These are phyloP conservation scores for Exophiala alcalophila DNA, from an alignment of 2,329 filamentous ascomycete genomes.

Conservation along the genomic window DNA sequence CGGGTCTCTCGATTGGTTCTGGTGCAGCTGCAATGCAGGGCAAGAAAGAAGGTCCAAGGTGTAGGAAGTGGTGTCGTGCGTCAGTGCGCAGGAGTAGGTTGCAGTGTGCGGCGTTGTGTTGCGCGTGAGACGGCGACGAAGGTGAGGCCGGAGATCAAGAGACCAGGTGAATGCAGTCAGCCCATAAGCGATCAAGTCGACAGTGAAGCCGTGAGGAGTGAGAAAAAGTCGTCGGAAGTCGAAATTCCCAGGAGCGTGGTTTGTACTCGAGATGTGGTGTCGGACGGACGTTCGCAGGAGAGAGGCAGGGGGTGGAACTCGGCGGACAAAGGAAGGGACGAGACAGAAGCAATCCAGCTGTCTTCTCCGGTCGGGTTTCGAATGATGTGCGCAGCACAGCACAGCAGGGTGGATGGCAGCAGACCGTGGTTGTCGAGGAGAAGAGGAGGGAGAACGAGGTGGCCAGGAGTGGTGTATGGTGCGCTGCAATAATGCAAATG, in stretches of 20 bases:
- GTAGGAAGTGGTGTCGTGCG: slow-evolving; percentile 13
- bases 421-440: not conserved
- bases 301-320: not conserved
- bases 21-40: slow-evolving; percentile 22
- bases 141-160: no score
- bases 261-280: no score
- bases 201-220: slow-evolving; percentile 2
- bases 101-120: no score
- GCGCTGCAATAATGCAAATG: no score
- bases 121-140: no score
- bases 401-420: slow-evolving; percentile 12
- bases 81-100: no score
- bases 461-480: slow-evolving; percentile 10
- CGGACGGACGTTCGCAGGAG: slow-evolving; percentile 14
- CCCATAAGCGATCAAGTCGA: slow-evolving; percentile 13
- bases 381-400: slow-evolving; percentile 17
- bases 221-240: no score
- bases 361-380: slow-evolving; percentile 15
- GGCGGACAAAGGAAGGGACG: slow-evolving; percentile 28
- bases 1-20: slow-evolving; percentile 15
- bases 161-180: slow-evolving; percentile 19
- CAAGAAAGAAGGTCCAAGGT: slow-evolving; percentile 12
- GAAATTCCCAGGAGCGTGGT: no score
- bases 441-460: slow-evolving; percentile 6
- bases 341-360: slow-evolving; percentile 23